Evolutionary conservation across 1,284 basidiomycete genomes (phyloP).

Genomic region (Melampsora larici-populina): DNA sequence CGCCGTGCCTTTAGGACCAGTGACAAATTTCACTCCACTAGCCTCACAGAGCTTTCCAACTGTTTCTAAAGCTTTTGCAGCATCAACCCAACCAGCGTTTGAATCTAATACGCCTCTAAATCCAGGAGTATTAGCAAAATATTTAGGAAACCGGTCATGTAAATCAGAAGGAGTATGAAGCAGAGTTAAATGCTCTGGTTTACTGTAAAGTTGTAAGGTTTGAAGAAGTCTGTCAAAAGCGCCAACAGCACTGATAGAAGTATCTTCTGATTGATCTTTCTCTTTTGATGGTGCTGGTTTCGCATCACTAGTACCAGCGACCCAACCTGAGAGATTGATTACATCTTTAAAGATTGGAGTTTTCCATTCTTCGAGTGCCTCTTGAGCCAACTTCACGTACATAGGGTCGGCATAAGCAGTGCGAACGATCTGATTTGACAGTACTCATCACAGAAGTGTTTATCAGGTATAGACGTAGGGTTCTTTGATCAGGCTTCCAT

Average conservation of each 20-base stretch:
- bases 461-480: background rate
- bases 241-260: conserved; percentile 28
- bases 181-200: background rate
- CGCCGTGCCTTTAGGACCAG: conserved; percentile 28
- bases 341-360: conserved; percentile 35
- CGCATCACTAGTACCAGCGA: conserved; percentile 17
- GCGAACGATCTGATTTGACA: conserved; percentile 21
- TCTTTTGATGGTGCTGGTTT: background rate
- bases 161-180: conserved; percentile 16
- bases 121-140: conserved; percentile 21
- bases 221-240: conserved; percentile 22
- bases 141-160: conserved; percentile 11
- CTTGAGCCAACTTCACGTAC: conserved; percentile 34
- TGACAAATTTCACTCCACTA: conserved; percentile 15
- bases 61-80: conserved; percentile 27
- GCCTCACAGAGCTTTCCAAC: conserved; percentile 14
- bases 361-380: conserved; percentile 30
- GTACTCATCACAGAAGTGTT: no score
- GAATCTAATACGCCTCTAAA: conserved; percentile 35
- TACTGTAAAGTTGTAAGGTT: conserved; percentile 15
- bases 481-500: background rate
- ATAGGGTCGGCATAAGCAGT: conserved; percentile 27
- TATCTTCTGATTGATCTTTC: background rate
- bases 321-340: conserved; percentile 29
- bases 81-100: conserved; percentile 40